A percentile compares a stretch with the other conserved stretches of the same genome.
Conservation (phyloP, 169 alveolate species). For the Plasmodium vivax region DNA sequence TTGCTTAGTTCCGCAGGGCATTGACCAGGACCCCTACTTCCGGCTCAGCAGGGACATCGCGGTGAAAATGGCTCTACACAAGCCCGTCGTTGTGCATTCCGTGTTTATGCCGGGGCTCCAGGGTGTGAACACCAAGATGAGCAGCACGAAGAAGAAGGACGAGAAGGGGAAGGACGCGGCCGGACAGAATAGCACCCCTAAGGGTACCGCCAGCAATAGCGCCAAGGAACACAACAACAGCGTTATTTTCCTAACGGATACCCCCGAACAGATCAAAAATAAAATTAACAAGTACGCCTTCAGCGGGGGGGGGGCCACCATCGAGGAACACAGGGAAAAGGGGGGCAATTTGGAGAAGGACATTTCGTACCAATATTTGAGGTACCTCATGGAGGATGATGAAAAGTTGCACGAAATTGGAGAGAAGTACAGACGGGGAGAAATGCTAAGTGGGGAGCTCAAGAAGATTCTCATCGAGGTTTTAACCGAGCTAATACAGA, state of each 20-base stretch:
- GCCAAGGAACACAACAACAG: conserved; percentile 94
- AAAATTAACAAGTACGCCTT: conserved; percentile 97
- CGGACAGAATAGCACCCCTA: conserved; percentile 86
- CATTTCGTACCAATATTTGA: conserved; percentile 96
- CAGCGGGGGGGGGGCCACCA: conserved; percentile 96
- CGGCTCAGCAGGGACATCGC: conserved; percentile 98
- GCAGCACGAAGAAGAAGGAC: conserved; percentile 84
- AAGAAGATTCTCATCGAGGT: conserved; percentile 91
- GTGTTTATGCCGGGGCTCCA: conserved; percentile 98
- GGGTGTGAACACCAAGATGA: conserved; percentile 95
- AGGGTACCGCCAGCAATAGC: conserved; percentile 95
- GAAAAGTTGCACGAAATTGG: conserved; percentile 94
- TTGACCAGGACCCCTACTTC: conserved; percentile 99
- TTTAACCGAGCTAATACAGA: conserved; percentile 85
- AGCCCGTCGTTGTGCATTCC: conserved; percentile 95
- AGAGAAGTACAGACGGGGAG: conserved; percentile 94
- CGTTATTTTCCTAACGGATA: conserved; percentile 96
- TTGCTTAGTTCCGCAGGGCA: conserved; percentile 97
- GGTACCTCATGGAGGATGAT: conserved; percentile 95
- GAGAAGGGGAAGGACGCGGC: not conserved
- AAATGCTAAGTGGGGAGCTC: conserved; percentile 96
- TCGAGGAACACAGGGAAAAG: conserved; percentile 92
- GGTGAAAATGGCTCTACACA: conserved; percentile 93
- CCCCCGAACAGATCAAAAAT: conserved; percentile 91
- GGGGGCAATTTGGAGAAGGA: conserved; percentile 98